Percentiles rank a stretch among this genome's conserved stretches.
Evolutionary conservation across 371 early-diverging fungal genomes (phyloP).

Genomic region (Phascolomyces articulosus): DNA sequence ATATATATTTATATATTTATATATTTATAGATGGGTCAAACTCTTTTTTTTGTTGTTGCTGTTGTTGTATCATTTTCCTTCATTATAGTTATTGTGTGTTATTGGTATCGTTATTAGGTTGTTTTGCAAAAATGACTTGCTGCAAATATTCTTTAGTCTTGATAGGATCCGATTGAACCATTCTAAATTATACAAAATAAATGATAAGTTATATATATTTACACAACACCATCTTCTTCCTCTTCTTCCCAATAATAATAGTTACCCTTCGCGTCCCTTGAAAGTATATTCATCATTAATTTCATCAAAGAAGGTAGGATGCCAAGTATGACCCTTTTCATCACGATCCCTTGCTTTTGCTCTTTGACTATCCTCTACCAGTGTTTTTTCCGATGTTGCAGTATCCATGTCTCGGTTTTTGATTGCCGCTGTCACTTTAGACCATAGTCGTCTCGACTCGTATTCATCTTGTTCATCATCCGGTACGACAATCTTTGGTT

Average conservation of each 20-base stretch:
- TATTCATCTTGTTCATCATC: slow-evolving; percentile 78
- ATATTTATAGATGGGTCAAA: no score
- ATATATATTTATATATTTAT: no score
- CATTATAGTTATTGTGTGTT: no score
- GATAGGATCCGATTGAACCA: neutral
- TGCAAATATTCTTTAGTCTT: slow-evolving; percentile 13
- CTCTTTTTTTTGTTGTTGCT: no score
- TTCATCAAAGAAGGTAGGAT: slow-evolving; percentile 55
- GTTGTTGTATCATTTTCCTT: no score
- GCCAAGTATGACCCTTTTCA: slow-evolving; percentile 45
- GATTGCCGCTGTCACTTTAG: slow-evolving; percentile 77
- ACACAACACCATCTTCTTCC: neutral
- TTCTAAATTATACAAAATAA: slow-evolving; percentile 15
- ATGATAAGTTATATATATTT: neutral
- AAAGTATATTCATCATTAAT: slow-evolving; percentile 32
- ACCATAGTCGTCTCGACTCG: slow-evolving; percentile 85
- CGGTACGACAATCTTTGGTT: slow-evolving; percentile 70
- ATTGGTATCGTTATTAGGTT: neutral
- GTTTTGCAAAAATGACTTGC: slow-evolving; percentile 14
- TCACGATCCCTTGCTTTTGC: slow-evolving; percentile 62
- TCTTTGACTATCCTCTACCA: slow-evolving; percentile 86
- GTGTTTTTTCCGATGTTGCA: slow-evolving; percentile 83
- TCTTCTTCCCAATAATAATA: neutral
- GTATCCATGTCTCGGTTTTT: slow-evolving; percentile 64
- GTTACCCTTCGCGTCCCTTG: slow-evolving; percentile 25